These are phyloP conservation scores for Candida tunisiensis DNA, from an alignment of 1,139 yeast species.

Conservation along the genomic window DNA sequence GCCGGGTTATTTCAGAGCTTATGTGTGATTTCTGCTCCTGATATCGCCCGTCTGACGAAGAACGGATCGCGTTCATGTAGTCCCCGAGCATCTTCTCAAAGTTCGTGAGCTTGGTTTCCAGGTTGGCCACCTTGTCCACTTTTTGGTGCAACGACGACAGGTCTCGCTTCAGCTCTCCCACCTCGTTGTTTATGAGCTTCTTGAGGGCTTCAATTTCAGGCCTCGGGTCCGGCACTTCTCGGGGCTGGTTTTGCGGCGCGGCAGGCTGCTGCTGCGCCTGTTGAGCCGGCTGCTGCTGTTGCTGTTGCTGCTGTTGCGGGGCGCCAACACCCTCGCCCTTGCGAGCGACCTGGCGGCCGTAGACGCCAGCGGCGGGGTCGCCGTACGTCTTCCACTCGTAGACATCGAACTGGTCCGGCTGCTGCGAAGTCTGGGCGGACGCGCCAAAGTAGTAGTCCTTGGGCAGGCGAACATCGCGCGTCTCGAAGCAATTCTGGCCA, in stretches of 20 bases:
- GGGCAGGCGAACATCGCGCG: slow-evolving; percentile 17
- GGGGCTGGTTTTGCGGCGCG: too few relatives aligned
- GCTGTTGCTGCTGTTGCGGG: not conserved
- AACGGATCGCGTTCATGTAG: not conserved
- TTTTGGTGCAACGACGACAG: not conserved
- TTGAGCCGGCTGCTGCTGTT: not conserved
- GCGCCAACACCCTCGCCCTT: not conserved
- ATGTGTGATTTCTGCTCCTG: slow-evolving; percentile 5
- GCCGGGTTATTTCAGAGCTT: slow-evolving; percentile 10
- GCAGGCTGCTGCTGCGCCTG: not conserved
- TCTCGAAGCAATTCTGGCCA: slow-evolving; percentile 20
- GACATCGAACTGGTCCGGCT: slow-evolving; percentile 17
- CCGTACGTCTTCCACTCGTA: slow-evolving; percentile 3
- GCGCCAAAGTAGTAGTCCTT: slow-evolving; percentile 17
- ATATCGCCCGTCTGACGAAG: slow-evolving; percentile 5
- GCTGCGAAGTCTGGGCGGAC: slow-evolving; percentile 17
- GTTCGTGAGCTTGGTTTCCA: not conserved
- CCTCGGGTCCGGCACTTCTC: not conserved
- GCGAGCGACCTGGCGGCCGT: too few relatives aligned
- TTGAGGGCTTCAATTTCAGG: not conserved
- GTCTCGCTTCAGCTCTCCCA: not conserved
- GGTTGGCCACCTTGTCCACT: not conserved
- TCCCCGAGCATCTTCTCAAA: not conserved
- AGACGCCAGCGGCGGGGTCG: not conserved
- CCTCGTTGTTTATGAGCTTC: not conserved